Conservation (phyloP, 306 rosid species). For the Prosopis cineraria region DNA sequence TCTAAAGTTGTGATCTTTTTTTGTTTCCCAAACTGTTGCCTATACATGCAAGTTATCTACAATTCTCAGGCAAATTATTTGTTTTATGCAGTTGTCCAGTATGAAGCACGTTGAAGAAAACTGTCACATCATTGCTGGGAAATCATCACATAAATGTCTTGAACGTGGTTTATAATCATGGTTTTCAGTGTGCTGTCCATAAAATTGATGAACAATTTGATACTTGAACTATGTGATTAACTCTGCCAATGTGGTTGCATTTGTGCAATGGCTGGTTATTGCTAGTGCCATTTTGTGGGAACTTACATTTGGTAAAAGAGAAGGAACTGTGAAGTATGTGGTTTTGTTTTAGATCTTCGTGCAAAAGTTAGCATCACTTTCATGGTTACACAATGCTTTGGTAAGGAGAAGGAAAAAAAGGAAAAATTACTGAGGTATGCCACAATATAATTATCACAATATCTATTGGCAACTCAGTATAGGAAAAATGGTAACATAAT, state of each 20-base stretch:
- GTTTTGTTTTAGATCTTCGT: not conserved
- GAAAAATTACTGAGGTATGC: no score
- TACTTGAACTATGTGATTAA: not conserved
- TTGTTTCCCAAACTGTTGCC: not conserved
- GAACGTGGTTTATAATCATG: not conserved
- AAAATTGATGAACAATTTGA: not conserved
- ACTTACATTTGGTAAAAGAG: not conserved
- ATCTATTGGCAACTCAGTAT: no score
- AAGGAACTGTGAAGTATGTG: not conserved
- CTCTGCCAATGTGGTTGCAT: not conserved
- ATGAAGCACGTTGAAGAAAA: constrained; percentile 45
- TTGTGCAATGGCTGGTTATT: not conserved
- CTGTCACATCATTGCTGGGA: not conserved
- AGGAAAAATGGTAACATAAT: no score
- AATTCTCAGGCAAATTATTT: not conserved
- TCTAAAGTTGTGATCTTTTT: not conserved
- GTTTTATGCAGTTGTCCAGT: constrained; percentile 49
- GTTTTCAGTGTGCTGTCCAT: not conserved
- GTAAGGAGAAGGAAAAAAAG: not conserved
- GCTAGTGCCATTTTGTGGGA: not conserved
- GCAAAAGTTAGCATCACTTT: not conserved
- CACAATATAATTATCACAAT: no score
- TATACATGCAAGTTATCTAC: not conserved
- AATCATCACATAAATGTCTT: not conserved
- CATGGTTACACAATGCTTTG: not conserved